A percentile compares a stretch with the other conserved stretches of the same genome.
Conservation (phyloP, 805 yeast species). For the Yarrowia sp. region DNA sequence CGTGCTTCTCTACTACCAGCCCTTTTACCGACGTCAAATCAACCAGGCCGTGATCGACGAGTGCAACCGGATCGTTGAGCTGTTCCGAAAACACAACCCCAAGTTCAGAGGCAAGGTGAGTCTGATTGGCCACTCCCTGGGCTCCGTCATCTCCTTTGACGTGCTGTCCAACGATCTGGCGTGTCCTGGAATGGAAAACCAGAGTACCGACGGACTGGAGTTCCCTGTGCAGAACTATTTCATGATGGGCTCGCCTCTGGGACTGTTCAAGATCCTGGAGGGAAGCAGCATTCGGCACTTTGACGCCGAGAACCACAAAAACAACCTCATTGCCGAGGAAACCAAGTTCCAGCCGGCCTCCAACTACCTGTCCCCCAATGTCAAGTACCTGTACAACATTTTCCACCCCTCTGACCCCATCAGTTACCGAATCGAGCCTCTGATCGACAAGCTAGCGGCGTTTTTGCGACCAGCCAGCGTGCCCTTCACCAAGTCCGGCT, state of each 20-base stretch:
- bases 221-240: constrained; percentile 80
- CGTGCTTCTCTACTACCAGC: constrained; percentile 76
- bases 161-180: constrained; percentile 54
- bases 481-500: constrained; percentile 58
- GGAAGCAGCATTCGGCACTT: constrained; percentile 59
- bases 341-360: constrained; percentile 2
- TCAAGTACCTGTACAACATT: constrained; percentile 73
- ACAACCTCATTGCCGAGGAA: constrained; percentile 40
- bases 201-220: constrained; percentile 53
- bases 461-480: constrained; percentile 62
- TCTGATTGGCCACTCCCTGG: constrained; percentile 88
- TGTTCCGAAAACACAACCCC: constrained; percentile 63
- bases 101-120: constrained; percentile 72
- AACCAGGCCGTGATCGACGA: constrained; percentile 65
- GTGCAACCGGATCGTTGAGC: constrained; percentile 65
- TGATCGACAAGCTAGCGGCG: constrained; percentile 60
- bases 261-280: constrained; percentile 79
- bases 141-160: constrained; percentile 84
- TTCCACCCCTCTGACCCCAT: constrained; percentile 94
- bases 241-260: constrained; percentile 89
- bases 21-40: constrained; percentile 67
- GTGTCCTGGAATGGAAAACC: constrained; percentile 53
- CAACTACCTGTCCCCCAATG: constrained; percentile 48
- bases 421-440: constrained; percentile 87
- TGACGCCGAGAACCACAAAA: constrained; percentile 6